Conservation (phyloP, 257 asterid species). For the Oldenlandia corymbosa region DNA sequence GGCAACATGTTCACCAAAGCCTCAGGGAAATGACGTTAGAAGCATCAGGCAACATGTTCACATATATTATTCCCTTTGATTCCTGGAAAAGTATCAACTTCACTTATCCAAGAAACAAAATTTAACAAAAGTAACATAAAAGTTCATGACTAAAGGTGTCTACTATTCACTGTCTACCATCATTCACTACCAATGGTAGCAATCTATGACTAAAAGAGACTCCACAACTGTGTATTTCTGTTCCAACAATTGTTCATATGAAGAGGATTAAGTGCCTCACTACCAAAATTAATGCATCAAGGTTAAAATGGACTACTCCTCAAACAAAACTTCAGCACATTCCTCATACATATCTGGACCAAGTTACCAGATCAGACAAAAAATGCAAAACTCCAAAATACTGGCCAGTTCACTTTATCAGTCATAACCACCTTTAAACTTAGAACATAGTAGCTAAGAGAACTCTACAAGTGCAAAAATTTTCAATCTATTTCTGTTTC, state of each 20-base stretch:
- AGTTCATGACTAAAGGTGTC: neutral
- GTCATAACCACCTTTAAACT: too few species aligned
- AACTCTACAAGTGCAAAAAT: neutral
- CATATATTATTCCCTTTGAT: neutral
- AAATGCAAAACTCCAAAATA: neutral
- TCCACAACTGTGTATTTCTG: neutral
- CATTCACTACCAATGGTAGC: too few species aligned
- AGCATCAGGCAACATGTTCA: neutral
- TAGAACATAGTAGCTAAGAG: too few species aligned
- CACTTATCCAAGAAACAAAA: neutral
- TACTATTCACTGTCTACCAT: neutral
- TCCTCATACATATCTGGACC: neutral
- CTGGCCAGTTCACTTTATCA: neutral
- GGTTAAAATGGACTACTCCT: neutral
- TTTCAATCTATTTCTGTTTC: neutral
- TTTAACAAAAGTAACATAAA: too few species aligned
- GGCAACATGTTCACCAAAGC: neutral
- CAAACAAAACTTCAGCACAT: too few species aligned
- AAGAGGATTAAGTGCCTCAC: neutral
- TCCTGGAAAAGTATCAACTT: neutral
- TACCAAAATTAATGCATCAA: neutral
- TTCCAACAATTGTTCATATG: neutral
- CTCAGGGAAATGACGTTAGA: neutral
- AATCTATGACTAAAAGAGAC: too few species aligned
- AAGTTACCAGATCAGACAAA: too few species aligned